Evolutionary conservation across 2,329 filamentous ascomycete species (phyloP).

Genomic region (Chrysoporthe deuterocubensis): DNA sequence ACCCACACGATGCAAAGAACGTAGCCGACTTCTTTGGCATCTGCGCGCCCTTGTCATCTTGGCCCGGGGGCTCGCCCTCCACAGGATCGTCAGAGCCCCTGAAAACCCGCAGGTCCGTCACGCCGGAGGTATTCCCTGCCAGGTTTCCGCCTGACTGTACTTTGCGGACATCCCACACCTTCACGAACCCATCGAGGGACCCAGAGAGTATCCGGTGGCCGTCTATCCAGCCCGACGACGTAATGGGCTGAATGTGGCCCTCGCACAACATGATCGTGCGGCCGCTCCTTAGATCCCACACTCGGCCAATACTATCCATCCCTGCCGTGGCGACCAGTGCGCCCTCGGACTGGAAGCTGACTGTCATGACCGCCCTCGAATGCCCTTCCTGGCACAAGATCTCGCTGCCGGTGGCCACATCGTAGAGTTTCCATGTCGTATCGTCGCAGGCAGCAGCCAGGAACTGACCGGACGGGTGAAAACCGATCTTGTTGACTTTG

Average conservation of each 20-base stretch:
- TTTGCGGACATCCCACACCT: constrained; percentile 96
- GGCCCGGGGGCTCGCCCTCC: constrained; percentile 61
- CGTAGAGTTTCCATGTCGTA: constrained; percentile 96
- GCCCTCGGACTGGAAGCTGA: constrained; percentile 89
- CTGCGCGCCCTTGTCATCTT: constrained; percentile 67
- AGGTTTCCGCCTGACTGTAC: constrained; percentile 83
- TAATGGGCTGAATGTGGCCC: constrained; percentile 90
- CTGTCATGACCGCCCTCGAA: constrained; percentile 87
- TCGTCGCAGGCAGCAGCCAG: constrained; percentile 94
- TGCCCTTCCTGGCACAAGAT: constrained; percentile 91
- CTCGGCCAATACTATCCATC: constrained; percentile 88
- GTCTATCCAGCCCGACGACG: constrained; percentile 91
- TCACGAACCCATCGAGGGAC: constrained; percentile 92
- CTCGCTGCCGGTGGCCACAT: constrained; percentile 83
- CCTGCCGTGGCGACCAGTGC: constrained; percentile 91
- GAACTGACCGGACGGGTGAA: constrained; percentile 89
- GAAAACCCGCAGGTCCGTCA: constrained; percentile 93
- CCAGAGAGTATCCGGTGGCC: constrained; percentile 92
- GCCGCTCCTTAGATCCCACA: constrained; percentile 94
- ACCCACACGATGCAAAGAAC: constrained; percentile 88
- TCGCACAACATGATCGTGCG: constrained; percentile 96
- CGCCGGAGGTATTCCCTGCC: constrained; percentile 87
- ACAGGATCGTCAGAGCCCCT: constrained; percentile 80
- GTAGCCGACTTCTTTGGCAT: constrained; percentile 85
- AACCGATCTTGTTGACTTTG: constrained; percentile 89